Base-by-base conservation (phyloP, 768 basidiomycete species). In the Tylopilus subfusipes region DNA sequence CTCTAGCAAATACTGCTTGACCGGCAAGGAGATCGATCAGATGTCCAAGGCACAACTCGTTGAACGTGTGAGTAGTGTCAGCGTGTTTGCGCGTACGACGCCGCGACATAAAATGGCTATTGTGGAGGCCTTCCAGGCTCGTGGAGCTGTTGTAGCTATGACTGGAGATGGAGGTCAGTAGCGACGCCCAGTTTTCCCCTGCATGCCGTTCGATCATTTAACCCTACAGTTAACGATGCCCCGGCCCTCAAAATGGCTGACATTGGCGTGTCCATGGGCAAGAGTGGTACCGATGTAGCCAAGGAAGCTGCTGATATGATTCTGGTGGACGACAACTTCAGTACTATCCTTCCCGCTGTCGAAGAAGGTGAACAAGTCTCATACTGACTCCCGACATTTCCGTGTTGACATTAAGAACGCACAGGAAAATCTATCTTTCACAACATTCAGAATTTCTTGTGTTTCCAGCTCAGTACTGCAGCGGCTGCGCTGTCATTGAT, bases 231-330 rank as follows among this genome's bases (percentile, higher is more conserved):
- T 16, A 98, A 98, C 68, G 96, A 98, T 62, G 94, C 96, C 0
- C 96, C 95, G 3, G 95, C 96, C 38, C 75, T 98, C 56, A 97
- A 95, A 73, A 93, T 93, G 92, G 95, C 96, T 3, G 95, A 98
- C 68, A 97, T 98, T 63, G 96, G 96, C 13, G 84, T 98, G 50
- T 91, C 93, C 36, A 98, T 98, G 96, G 96, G 96, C 53, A 93
- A 90, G 73, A 92, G 90, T 57, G 96, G 96, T n/a, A 97, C 96
- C 19, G 96, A 98, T 67, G 96, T 98, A 12, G 94, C 96, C 24
- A 98, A 98, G 72, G 96, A 98, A 73, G 95, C 95, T 10, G 95
- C 96, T 8, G 93, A 98, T 73, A 86, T 94, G 63, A 97, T 98
- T 63, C 82, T 98, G 19, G 95, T 97, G 30, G 94, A 98, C 67